phyloP scores from a whole-genome alignment of 768 basidiomycete species.

The Rhodocollybia butyracea region DNA sequence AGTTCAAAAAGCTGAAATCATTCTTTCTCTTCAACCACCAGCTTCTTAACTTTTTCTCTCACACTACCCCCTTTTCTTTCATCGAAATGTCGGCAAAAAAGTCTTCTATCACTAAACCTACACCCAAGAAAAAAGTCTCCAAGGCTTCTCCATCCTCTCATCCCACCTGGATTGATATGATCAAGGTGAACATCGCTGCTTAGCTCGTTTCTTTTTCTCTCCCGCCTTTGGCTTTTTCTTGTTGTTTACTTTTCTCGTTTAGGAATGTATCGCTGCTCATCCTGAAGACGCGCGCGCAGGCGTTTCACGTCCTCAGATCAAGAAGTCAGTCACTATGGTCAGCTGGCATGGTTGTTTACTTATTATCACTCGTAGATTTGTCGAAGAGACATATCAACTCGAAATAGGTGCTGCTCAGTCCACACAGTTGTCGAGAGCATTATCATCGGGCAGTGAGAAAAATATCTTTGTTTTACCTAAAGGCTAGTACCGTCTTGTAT shows the following conservation, averaged over 20 bases:
- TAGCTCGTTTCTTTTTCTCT: conserved; percentile 9
- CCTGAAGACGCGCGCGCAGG: conserved; percentile 77
- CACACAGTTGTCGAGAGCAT: conserved; percentile 76
- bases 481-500: conserved; percentile 42
- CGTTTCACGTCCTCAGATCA: conserved; percentile 89
- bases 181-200: conserved; percentile 52
- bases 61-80: conserved; percentile 17
- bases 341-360: not conserved
- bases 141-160: conserved; percentile 49
- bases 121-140: conserved; percentile 52
- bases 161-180: conserved; percentile 73
- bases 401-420: conserved; percentile 76
- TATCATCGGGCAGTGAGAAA: conserved; percentile 79
- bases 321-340: conserved; percentile 58
- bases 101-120: conserved; percentile 37
- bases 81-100: conserved; percentile 29
- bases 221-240: not conserved
- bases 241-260: conserved; percentile 12
- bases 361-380: conserved; percentile 50
- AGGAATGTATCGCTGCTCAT: conserved; percentile 81
- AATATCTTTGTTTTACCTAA: conserved; percentile 85
- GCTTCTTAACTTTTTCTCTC: conserved; percentile 16
- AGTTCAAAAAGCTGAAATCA: too few species aligned
- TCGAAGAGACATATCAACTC: conserved; percentile 81
- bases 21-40: conserved; percentile 15